Base-by-base conservation (phyloP, 495 filamentous ascomycete species). In the Hypoxylon intermedium region DNA sequence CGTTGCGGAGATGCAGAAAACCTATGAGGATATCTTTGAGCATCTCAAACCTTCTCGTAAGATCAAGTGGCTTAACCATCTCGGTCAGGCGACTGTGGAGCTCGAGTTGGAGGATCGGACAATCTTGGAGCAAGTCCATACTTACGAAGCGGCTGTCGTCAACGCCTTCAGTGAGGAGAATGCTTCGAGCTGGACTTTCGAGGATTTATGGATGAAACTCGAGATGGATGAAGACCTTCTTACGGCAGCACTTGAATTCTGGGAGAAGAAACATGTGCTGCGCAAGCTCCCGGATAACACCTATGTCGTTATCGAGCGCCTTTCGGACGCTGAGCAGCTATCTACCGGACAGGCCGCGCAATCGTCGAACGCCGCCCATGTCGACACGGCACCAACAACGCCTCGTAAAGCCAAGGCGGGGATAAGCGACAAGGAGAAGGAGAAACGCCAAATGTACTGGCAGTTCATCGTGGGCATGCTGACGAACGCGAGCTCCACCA, bases 391-490 rank as follows among this genome's bases (percentile, higher is more conserved):
- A 34, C 48, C 67, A 41, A 26, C 60, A 9, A 58, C 46, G 38
- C 65, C 63, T 9, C 69, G 69, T 16, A 70, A 67, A 43, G 46
- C 68, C 46, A 70, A 67, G 31, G 21, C 59, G 30, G 61, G 61
- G 7, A 59, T 76, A 19, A 71, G 68, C 23, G 74, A 75, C 28
- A 77, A 81, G 33, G 83, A 85, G 11, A 82, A 81, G 70, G 90
- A 95, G 77, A 93, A 92, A 67, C 88, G 88, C 43, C 82, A 84
- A 47, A 80, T 96, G 31, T 95, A 96, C 75, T 89, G 87, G 86
- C 86, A 90, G 69, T 97, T 94, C 69, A 90, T 99, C 55, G 78
- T 90, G 45, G 91, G 89, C 40, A 97, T 99, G 93, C 76, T 99
- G 75, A 98, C 90, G 55, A 97, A 98, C 71, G 83, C 88, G 54